phyloP scores from a whole-genome alignment of 805 yeast genomes.

The Kuraishia molischiana region DNA sequence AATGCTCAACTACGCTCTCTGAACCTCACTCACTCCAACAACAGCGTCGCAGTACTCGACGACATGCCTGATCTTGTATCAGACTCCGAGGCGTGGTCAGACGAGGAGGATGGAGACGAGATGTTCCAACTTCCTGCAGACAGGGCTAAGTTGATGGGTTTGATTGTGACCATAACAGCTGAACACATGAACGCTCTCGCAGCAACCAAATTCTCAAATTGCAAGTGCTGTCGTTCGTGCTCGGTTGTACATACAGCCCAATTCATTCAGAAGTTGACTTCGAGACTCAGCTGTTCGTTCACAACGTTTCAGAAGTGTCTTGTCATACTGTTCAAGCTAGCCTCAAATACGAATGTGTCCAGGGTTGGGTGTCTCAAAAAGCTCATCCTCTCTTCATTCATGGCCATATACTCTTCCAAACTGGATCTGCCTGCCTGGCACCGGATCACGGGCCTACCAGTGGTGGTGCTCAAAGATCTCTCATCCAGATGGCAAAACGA shows the following conservation, averaged over 20 bases:
- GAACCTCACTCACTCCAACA: background rate
- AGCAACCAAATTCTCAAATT: background rate
- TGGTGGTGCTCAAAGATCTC: background rate
- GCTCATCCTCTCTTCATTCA: background rate
- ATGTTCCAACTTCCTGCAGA: background rate
- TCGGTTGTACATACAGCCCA: background rate
- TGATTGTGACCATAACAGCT: background rate
- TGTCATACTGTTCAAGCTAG: background rate
- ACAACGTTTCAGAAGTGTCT: background rate
- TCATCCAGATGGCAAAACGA: too few relatives aligned
- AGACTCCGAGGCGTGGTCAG: background rate
- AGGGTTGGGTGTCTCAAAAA: background rate
- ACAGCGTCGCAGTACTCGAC: background rate
- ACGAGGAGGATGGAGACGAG: background rate
- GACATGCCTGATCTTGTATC: background rate
- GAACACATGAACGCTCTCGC: background rate
- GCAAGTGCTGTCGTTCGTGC: background rate
- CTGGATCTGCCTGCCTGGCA: background rate
- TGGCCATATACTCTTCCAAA: background rate
- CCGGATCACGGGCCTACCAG: background rate
- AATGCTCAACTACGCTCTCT: background rate
- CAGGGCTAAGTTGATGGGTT: background rate
- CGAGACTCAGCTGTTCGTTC: background rate
- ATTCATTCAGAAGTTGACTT: background rate
- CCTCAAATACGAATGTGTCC: background rate